phyloP scores from a whole-genome alignment of 2,329 filamentous ascomycete genomes.

The Apiospora phragmitis region DNA sequence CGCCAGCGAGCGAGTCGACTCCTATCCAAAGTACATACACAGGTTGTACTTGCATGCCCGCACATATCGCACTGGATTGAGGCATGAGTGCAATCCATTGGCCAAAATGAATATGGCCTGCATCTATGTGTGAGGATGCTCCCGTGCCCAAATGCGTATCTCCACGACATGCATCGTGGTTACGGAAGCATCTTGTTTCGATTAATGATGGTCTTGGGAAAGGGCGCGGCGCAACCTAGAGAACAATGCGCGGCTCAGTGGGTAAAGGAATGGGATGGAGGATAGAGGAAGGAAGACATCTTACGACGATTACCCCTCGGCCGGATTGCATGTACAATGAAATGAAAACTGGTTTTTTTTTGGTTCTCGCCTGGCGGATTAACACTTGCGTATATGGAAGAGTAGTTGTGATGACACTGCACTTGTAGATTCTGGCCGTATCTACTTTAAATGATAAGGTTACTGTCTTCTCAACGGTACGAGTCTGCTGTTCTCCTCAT shows the following conservation, averaged over 20 bases:
- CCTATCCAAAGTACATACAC: background rate
- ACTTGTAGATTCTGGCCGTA: background rate
- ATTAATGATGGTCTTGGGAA: background rate
- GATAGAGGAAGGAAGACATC: background rate
- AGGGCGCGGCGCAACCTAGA: background rate
- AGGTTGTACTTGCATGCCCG: background rate
- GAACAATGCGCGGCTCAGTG: background rate
- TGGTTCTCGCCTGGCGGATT: constrained; percentile 14
- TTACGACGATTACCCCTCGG: background rate
- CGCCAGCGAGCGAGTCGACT: background rate
- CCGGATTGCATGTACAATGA: constrained; percentile 8
- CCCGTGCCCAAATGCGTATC: background rate
- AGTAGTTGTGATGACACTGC: background rate
- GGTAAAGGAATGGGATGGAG: background rate
- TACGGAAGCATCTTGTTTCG: background rate
- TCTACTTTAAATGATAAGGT: background rate
- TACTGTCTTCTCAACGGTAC: background rate
- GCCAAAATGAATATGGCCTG: background rate
- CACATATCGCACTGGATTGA: background rate
- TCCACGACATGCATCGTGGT: background rate
- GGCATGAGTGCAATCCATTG: background rate
- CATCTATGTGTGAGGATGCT: background rate
- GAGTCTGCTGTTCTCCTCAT: background rate
- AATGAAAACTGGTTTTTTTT: background rate
- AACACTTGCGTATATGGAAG: constrained; percentile 16